phyloP scores from a whole-genome alignment of 148 eudicot species.

The Rheum nobile region DNA sequence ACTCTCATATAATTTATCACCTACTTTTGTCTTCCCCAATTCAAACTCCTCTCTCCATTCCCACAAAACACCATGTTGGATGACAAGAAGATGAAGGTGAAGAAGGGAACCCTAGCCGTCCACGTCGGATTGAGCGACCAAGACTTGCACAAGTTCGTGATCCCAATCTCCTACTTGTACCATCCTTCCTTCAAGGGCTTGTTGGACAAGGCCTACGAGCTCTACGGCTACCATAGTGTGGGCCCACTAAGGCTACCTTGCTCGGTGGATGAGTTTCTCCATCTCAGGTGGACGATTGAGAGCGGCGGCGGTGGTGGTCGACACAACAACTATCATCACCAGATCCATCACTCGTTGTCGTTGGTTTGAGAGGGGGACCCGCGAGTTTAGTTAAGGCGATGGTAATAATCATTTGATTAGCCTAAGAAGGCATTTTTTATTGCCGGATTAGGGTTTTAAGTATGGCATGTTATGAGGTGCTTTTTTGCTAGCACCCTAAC shows the following conservation, averaged over 20 bases:
- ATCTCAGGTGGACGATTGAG: constrained; percentile 38
- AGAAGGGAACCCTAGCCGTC: constrained; percentile 44
- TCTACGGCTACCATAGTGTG: constrained; percentile 32
- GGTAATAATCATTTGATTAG: neutral
- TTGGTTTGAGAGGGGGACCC: constrained; percentile 3
- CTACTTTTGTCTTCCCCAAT: neutral
- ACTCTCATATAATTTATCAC: neutral
- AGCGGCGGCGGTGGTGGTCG: constrained; percentile 7
- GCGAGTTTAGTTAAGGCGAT: neutral
- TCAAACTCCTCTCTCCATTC: neutral
- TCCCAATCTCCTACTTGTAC: constrained; percentile 38
- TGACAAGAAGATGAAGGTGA: constrained; percentile 28
- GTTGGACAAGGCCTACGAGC: constrained; percentile 35
- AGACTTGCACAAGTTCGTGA: constrained; percentile 17
- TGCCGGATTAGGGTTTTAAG: neutral
- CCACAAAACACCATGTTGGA: constrained; percentile 5
- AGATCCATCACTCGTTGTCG: constrained; percentile 18
- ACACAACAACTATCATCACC: constrained; percentile 12
- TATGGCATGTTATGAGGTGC: neutral
- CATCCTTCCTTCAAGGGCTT: constrained; percentile 32
- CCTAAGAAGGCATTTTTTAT: neutral
- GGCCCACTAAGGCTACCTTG: constrained; percentile 44
- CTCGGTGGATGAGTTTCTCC: constrained; percentile 40
- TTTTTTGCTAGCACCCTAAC: neutral
- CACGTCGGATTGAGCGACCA: constrained; percentile 28